Conservation (phyloP, 352 stramenopile genomes). For the Phytophthora crassamura region DNA sequence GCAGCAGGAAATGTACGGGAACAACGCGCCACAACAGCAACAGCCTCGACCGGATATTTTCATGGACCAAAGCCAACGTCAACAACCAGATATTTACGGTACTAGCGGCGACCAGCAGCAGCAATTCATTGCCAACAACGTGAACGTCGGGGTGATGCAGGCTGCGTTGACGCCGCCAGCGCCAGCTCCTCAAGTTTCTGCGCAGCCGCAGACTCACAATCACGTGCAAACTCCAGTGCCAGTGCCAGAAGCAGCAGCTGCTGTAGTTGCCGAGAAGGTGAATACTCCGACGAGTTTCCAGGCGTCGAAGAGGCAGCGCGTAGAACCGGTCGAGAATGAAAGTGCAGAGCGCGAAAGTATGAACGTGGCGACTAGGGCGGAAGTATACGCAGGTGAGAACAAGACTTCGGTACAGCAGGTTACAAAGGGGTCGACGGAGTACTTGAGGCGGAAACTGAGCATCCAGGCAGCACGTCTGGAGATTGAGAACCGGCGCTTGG, state of each 20-base stretch:
- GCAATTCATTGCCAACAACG: conserved; percentile 19
- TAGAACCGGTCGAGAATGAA: conserved; percentile 11
- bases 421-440: conserved; percentile 37
- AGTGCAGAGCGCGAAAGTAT: conserved; percentile 4
- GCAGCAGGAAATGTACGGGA: conserved; percentile 1
- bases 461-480: conserved; percentile 52
- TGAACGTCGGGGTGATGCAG: conserved; percentile 21
- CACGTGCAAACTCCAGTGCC: conserved; percentile 1
- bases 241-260: not conserved
- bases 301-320: conserved; percentile 19
- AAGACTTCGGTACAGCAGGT: conserved; percentile 4
- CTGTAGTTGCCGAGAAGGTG: conserved; percentile 8
- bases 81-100: conserved; percentile 11
- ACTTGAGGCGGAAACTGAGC: conserved; percentile 46
- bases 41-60: conserved; percentile 10
- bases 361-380: not conserved
- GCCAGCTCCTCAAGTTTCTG: conserved; percentile 2
- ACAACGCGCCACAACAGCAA: not conserved
- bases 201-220: not conserved
- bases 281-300: conserved; percentile 18
- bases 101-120: conserved; percentile 7
- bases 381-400: not conserved
- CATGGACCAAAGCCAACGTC: conserved; percentile 7
- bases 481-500: conserved; percentile 49
- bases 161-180: conserved; percentile 14